Base-by-base conservation (phyloP, 179 eudicot species). In the Corrigiola litoralis region DNA sequence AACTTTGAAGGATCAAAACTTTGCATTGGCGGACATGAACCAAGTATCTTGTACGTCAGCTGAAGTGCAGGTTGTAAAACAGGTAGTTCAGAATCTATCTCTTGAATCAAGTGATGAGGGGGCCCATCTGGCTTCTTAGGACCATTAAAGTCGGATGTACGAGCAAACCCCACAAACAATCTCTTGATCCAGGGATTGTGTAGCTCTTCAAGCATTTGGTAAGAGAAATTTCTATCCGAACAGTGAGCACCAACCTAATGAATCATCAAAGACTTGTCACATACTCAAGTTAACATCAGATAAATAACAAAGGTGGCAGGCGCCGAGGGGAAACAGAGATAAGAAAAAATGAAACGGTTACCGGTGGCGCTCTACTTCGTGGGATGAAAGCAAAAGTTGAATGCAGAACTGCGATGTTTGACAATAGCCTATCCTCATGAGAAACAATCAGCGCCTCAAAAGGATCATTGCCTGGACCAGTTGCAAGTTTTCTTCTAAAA, bases 1-100 rank as follows among this genome's bases (percentile, higher is more conserved):
- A 92, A 81, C 77, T 84, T 92, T 32, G 98, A 87, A n/a, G 95
- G 97, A 67, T 92, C 98, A 79, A 92, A 92, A 68, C 95, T 91
- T 76, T 79, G 95, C 86, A 84, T 79, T 32, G 98, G 98, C 3
- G 98, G 98, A 66, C 86, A 87, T 34, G 98, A 87, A 45, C 98
- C 98, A 66, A 92, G 90, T 55, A 92, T 84, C 53, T 75, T 80
- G 63, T 90, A 78, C 11, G 98, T 90, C 45, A 87, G 81, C 75
- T 84, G 89, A 67, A 92, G 87, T 50, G 94, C 97, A 70, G 98
- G 95, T 62, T 82, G 84, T 40, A 76, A 69, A 71, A 83, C 87
- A 27, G 96, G 89, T 37, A 92, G 77, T 74, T 82, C 85, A 58
- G 90, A 69, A 74, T 92, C 98, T 55, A 90, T 87, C 79, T 92